A percentile compares a stretch with the other conserved stretches of the same genome.
These are phyloP conservation scores for Clonostachys chloroleuca DNA, from an alignment of 2,329 filamentous ascomycete species.

Conservation along the genomic window DNA sequence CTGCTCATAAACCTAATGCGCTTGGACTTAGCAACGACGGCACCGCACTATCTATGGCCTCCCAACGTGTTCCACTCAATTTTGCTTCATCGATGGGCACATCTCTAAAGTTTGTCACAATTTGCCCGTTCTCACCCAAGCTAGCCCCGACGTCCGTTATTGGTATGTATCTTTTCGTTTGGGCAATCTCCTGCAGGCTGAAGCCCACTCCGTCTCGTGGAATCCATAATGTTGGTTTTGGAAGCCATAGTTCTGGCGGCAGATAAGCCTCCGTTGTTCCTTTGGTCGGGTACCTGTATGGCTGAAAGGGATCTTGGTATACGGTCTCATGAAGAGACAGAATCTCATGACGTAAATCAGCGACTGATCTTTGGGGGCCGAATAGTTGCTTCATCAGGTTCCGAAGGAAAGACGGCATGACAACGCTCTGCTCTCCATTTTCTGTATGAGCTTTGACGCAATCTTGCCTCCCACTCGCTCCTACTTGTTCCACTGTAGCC, in stretches of 20 bases:
- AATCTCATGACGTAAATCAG: background rate
- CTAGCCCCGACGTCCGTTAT: slow-evolving; percentile 60
- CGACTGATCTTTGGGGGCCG: background rate
- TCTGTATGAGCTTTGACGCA: background rate
- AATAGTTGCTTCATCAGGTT: slow-evolving; percentile 6
- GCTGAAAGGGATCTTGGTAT: background rate
- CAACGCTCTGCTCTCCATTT: background rate
- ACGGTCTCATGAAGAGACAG: background rate
- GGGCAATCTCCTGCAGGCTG: slow-evolving; percentile 70
- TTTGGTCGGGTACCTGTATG: slow-evolving; percentile 7
- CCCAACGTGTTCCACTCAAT: background rate
- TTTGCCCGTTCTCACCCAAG: slow-evolving; percentile 22
- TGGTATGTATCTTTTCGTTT: slow-evolving; percentile 65
- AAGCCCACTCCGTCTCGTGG: slow-evolving; percentile 71
- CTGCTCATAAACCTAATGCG: background rate
- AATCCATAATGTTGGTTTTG: slow-evolving; percentile 74
- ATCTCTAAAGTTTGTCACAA: slow-evolving; percentile 25
- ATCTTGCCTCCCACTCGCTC: background rate
- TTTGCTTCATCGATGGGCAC: slow-evolving; percentile 26
- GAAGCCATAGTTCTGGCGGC: slow-evolving; percentile 57
- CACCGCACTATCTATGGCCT: background rate
- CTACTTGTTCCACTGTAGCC: background rate
- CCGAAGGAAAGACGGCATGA: too few species aligned
- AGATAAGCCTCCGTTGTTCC: slow-evolving; percentile 42
- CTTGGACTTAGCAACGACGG: background rate